phyloP scores from a whole-genome alignment of 1,139 yeast genomes.

The Debaryomyces fabryi region DNA sequence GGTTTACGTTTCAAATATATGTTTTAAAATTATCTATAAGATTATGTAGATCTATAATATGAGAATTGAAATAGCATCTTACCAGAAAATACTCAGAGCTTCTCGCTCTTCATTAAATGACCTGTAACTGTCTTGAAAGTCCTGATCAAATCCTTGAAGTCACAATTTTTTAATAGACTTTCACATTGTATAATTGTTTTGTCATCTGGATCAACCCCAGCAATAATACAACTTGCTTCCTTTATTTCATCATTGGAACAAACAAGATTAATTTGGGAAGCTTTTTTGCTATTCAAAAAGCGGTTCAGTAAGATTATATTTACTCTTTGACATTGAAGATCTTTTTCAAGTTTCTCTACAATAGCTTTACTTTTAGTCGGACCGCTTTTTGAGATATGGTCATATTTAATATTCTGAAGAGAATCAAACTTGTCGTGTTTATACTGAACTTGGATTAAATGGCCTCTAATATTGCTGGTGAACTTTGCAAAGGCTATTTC shows the following conservation, averaged over 20 bases:
- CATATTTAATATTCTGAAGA: conserved; percentile 16
- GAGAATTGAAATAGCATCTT: conserved; percentile 3
- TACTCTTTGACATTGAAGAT: conserved; percentile 29
- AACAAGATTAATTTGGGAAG: conserved; percentile 20
- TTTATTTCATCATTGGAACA: conserved; percentile 24
- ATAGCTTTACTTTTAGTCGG: conserved; percentile 11
- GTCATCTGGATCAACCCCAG: conserved; percentile 1
- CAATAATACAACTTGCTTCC: conserved; percentile 12
- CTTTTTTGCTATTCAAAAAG: not conserved
- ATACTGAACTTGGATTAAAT: conserved; percentile 28
- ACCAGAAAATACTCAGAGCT: conserved; percentile 12
- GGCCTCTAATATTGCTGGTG: conserved; percentile 21
- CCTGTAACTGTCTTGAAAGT: conserved; percentile 20
- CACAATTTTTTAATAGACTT: conserved; percentile 19
- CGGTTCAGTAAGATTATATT: conserved; percentile 11
- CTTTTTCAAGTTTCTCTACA: conserved; percentile 22
- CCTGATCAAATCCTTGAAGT: conserved; percentile 20
- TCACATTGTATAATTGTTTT: conserved; percentile 18
- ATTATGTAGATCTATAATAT: not conserved
- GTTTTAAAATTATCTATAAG: conserved; percentile 9
- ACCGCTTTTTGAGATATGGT: conserved; percentile 12
- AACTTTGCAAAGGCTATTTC: conserved; percentile 13
- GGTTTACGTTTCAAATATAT: conserved; percentile 7
- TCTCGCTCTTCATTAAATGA: conserved; percentile 14
- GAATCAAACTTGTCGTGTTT: conserved; percentile 34